These are phyloP conservation scores for Candida berthetii DNA, from an alignment of 805 yeast genomes.

Conservation along the genomic window DNA sequence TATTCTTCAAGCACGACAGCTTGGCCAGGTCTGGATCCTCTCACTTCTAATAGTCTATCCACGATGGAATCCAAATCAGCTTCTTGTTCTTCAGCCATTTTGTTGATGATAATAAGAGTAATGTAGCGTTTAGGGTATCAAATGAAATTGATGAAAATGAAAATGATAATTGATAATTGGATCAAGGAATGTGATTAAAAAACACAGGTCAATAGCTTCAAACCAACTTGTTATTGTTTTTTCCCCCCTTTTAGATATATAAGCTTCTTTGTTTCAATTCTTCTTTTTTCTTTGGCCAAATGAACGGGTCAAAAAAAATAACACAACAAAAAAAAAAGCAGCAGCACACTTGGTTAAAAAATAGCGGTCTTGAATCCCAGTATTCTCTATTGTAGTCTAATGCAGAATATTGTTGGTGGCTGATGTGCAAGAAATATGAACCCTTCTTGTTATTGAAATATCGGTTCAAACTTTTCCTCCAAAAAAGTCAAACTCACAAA, in stretches of 20 bases:
- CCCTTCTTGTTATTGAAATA: not conserved
- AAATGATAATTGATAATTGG: not conserved
- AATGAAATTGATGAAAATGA: not conserved
- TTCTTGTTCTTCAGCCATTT: slow-evolving; percentile 49
- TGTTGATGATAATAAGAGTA: not conserved
- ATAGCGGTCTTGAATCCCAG: no score
- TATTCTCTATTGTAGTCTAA: no score
- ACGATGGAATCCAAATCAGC: slow-evolving; percentile 96
- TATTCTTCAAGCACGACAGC: slow-evolving; percentile 91
- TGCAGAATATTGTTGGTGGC: no score
- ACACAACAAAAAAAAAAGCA: no score
- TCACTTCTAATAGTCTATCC: slow-evolving; percentile 92
- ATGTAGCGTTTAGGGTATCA: not conserved
- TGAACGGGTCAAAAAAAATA: no score
- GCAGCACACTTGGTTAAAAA: no score
- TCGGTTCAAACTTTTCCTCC: not conserved
- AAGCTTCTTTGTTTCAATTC: no score
- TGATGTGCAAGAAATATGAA: no score
- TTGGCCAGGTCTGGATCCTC: slow-evolving; percentile 98
- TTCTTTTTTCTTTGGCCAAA: no score
- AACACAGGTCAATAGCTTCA: no score
- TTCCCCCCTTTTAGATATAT: no score
- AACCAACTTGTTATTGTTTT: no score
- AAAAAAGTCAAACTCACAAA: not conserved
- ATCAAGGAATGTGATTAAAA: not conserved